Evolutionary conservation across 257 asterid genomes (phyloP), one percentile per base, ranked within the genome.

Genomic region (Asclepias syriaca): DNA sequence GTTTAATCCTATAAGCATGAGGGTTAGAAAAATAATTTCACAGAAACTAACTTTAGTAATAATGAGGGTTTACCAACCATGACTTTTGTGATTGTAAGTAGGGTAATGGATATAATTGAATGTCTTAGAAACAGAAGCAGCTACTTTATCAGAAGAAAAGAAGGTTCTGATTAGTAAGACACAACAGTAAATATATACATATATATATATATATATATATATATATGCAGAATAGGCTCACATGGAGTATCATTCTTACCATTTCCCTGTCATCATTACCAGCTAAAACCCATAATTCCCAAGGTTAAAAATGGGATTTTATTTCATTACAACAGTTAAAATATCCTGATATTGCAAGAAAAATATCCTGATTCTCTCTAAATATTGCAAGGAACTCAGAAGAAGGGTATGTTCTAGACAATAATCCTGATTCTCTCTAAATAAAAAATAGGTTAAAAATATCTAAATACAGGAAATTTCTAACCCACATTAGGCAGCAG

Each of bases 401-500:
- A n/a, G n/a, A n/a, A n/a, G n/a, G n/a, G n/a, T n/a, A n/a, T n/a
- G n/a, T n/a, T n/a, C n/a, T n/a, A n/a, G n/a, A n/a, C n/a, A n/a
- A n/a, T n/a, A n/a, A 43, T 11, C 8, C 22, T 15, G 39, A 32
- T 61, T 2, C 46, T 32, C 9, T 29, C 46, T 37, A 18, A 39
- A 7, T 37, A 16, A 63, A 37, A 6, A 64, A 10, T 50, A 15
- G 0, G 0, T 0, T 58, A 63, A 37, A 6, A 64, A 10, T 50
- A 15, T 4, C 1, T 58, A 58, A 58, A 61, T 63, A 15, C 15
- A 13, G 14, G 21, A 64, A 32, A 43, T 27, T 64, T 16, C 21
- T 14, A 64, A 8, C 18, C 2, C n/a, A 63, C n/a, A 32, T 63
- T 63, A 63, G 15, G 24, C 43, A 15, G 74, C 67, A 27, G 92